These are phyloP conservation scores for Parathielavia appendiculata DNA, from an alignment of 495 filamentous ascomycete genomes.

Conservation along the genomic window DNA sequence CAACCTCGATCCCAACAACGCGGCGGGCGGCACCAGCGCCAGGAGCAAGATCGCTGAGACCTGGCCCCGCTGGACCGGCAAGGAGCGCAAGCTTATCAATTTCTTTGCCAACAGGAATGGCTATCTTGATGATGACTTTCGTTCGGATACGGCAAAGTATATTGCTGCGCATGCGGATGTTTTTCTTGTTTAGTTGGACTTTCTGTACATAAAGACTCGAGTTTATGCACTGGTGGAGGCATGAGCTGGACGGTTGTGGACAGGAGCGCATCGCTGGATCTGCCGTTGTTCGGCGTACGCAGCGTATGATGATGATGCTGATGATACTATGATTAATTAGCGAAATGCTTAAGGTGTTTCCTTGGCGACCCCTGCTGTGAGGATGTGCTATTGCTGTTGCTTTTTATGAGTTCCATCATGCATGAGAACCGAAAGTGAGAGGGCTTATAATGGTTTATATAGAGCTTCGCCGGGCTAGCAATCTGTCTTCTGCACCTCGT, in stretches of 20 bases:
- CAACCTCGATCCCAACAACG: slow-evolving; percentile 58
- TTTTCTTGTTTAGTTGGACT: slow-evolving; percentile 45
- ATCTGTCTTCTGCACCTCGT: no score
- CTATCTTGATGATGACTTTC: slow-evolving; percentile 57
- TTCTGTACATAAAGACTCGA: background rate
- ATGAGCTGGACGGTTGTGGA: no score
- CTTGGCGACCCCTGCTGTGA: no score
- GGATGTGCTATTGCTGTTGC: no score
- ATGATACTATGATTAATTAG: background rate
- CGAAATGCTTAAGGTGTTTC: background rate
- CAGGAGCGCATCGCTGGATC: no score
- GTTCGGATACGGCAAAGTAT: slow-evolving; percentile 45
- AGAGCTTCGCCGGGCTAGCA: no score
- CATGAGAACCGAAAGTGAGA: no score
- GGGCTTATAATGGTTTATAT: no score
- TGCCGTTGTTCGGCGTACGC: background rate
- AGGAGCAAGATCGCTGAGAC: slow-evolving; percentile 33
- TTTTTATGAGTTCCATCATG: no score
- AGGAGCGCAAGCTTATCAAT: slow-evolving; percentile 51
- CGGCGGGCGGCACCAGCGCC: slow-evolving; percentile 30
- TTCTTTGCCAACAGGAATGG: slow-evolving; percentile 44
- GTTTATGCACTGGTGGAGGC: no score
- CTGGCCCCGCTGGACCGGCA: slow-evolving; percentile 59
- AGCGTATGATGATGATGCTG: background rate
- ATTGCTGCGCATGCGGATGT: slow-evolving; percentile 41